phyloP scores from a whole-genome alignment of 306 rosid species.

The Cucumis melo region DNA sequence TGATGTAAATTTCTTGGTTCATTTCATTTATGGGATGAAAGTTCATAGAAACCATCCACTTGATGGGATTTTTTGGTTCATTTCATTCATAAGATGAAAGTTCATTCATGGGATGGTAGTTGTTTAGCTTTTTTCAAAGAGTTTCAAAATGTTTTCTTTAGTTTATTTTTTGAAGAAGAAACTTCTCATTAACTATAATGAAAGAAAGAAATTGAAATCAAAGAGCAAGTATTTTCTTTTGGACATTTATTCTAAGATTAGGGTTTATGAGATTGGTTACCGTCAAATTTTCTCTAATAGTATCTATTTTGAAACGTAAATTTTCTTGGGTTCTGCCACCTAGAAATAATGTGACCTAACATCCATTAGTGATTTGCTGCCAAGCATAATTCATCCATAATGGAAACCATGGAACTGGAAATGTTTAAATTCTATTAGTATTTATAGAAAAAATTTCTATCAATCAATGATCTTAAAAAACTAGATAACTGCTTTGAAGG shows the following conservation, averaged over 20 bases:
- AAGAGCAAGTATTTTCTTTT: neutral
- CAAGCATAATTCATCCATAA: neutral
- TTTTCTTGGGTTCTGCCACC: neutral
- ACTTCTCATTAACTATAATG: neutral
- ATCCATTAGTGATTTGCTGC: neutral
- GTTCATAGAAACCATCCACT: no score
- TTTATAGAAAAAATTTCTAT: neutral
- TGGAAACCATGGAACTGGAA: neutral
- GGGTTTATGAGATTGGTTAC: neutral
- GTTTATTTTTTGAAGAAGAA: neutral
- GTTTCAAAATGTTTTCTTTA: neutral
- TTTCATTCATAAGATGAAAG: no score
- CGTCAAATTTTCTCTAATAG: neutral
- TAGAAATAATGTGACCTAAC: neutral
- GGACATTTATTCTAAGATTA: neutral
- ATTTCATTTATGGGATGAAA: no score
- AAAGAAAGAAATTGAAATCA: neutral
- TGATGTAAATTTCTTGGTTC: no score
- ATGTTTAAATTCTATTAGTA: neutral
- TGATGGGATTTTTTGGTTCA: no score
- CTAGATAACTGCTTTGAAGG: neutral
- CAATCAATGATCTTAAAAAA: neutral
- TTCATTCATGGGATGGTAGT: no score
- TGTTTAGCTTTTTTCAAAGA: neutral
- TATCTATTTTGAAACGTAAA: neutral